A percentile compares a stretch with the other conserved stretches of the same genome.
phyloP scores from a whole-genome alignment of 352 stramenopile species.

The Globisporangium yorkense region DNA sequence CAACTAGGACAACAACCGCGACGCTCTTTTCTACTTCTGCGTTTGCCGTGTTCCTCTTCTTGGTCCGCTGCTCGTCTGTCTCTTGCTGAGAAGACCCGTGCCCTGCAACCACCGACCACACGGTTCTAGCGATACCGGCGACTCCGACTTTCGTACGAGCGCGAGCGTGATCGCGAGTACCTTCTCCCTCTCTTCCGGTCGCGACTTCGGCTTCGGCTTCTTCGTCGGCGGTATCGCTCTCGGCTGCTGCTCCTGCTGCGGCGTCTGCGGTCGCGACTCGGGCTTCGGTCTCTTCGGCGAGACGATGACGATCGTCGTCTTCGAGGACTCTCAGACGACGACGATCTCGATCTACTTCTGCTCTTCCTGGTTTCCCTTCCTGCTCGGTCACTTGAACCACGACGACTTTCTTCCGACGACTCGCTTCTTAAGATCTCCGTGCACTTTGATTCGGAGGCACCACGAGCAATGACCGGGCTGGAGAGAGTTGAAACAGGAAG shows the following conservation, averaged over 20 bases:
- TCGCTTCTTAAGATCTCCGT: background rate
- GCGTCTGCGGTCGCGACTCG: conserved; percentile 10
- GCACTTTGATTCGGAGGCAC: background rate
- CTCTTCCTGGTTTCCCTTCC: background rate
- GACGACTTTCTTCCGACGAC: background rate
- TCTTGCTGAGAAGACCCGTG: no score
- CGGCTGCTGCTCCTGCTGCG: conserved; percentile 13
- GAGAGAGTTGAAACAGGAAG: background rate
- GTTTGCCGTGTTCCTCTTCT: background rate
- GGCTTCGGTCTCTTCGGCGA: conserved; percentile 6
- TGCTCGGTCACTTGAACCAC: background rate
- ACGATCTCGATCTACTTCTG: background rate
- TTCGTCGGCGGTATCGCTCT: conserved; percentile 11
- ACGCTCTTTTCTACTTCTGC: background rate
- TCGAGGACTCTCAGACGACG: background rate
- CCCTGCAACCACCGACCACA: no score
- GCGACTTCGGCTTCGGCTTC: conserved; percentile 10
- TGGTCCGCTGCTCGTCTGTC: background rate
- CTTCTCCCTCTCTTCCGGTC: conserved; percentile 2
- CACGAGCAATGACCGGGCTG: background rate
- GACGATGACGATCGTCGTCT: conserved; percentile 1
- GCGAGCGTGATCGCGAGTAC: conserved; percentile 24
- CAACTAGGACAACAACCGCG: conserved; percentile 1
- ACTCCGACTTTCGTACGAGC: conserved; percentile 14
- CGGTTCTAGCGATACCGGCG: conserved; percentile 14